phyloP scores from a whole-genome alignment of 768 basidiomycete species.

The Dentipellis fragilis region DNA sequence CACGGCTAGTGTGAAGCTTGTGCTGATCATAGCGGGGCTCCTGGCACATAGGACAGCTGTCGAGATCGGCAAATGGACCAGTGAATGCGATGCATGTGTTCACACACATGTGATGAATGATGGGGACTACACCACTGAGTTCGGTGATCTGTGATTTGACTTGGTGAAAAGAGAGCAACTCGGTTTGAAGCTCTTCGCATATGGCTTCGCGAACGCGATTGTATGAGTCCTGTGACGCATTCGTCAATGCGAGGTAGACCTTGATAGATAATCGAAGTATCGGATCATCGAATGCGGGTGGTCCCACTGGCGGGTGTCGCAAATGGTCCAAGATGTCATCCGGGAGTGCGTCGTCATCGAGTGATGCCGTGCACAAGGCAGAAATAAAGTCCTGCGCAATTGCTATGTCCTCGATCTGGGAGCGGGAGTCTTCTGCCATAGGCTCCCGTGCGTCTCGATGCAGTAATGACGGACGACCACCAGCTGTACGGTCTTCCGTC shows the following conservation, averaged over 20 bases:
- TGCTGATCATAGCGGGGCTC: constrained; percentile 9
- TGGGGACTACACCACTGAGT: constrained; percentile 2
- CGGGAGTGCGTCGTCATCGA: background rate
- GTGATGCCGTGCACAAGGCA: background rate
- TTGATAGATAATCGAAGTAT: background rate
- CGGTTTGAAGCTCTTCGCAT: background rate
- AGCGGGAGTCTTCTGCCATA: background rate
- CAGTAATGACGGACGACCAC: background rate
- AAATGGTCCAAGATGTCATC: background rate
- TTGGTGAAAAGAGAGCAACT: background rate
- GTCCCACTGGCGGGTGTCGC: background rate
- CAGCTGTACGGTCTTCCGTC: too few relatives aligned
- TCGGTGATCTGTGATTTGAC: background rate
- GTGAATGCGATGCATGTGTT: constrained; percentile 14
- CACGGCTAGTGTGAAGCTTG: too few relatives aligned
- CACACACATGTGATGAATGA: constrained; percentile 5
- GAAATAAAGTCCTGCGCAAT: background rate
- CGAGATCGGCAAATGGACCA: constrained; percentile 9
- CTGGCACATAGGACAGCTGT: constrained; percentile 8
- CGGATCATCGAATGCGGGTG: background rate
- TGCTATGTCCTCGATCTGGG: background rate
- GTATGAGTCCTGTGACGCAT: constrained; percentile 6
- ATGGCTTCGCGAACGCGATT: background rate
- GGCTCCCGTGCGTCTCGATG: background rate
- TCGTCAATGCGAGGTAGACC: constrained; percentile 4